A percentile compares a stretch with the other conserved stretches of the same genome.
Conservation (phyloP, 306 rosid species). For the Trichosanthes truncata region DNA sequence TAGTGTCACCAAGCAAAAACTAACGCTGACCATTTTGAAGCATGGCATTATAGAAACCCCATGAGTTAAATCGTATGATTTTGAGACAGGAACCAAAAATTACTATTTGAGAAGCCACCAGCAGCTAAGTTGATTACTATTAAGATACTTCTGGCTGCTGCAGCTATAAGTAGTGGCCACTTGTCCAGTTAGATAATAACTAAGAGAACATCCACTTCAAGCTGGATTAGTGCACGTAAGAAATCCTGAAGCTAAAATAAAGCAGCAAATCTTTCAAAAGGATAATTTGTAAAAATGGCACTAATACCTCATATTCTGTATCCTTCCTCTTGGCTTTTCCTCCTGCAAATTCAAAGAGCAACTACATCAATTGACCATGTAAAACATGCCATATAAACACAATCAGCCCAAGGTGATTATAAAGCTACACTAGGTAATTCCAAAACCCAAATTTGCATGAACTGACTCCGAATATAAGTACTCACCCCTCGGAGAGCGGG, state of each 20-base stretch:
- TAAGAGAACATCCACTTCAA: neutral
- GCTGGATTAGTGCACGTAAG: neutral
- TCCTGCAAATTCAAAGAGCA: slow-evolving; percentile 4
- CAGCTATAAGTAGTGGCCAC: neutral
- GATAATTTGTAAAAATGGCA: neutral
- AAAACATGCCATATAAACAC: neutral
- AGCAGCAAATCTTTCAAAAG: neutral
- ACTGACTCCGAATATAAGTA: neutral
- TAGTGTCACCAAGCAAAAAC: neutral
- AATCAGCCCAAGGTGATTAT: neutral
- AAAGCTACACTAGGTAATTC: neutral
- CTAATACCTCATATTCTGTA: slow-evolving; percentile 4
- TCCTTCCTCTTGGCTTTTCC: neutral
- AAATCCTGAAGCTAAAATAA: neutral
- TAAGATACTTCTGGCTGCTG: neutral
- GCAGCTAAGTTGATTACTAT: neutral
- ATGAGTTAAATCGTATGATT: neutral
- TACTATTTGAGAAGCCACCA: neutral
- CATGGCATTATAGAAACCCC: neutral
- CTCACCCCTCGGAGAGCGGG: neutral
- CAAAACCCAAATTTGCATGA: neutral
- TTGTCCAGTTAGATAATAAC: neutral
- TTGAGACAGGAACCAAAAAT: neutral
- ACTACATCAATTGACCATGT: neutral
- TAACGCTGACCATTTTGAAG: neutral